Conservation (phyloP, 257 asterid species). For the Forsythia suspensa region DNA sequence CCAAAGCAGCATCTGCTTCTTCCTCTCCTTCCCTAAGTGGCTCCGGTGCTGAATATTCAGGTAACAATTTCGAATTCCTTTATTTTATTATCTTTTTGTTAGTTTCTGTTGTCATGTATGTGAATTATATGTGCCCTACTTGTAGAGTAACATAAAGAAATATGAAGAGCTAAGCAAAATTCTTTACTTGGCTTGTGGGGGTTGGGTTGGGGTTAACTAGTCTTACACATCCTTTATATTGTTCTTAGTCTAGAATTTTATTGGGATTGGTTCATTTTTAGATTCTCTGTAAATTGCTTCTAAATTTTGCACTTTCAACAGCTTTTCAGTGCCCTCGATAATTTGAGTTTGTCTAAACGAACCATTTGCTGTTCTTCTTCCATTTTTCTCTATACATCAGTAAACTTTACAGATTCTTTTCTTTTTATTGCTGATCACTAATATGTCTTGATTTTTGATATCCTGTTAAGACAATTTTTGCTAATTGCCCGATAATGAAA, state of each 20-base stretch:
- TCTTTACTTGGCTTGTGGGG: background rate
- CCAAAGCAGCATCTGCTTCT: conserved; percentile 50
- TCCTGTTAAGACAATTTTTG: background rate
- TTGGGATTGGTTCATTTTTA: background rate
- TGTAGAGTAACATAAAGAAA: background rate
- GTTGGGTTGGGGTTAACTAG: background rate
- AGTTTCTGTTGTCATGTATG: background rate
- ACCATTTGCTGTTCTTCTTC: background rate
- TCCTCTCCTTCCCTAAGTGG: conserved; percentile 45
- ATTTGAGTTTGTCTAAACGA: background rate
- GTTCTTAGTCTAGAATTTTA: background rate
- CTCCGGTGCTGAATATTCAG: conserved; percentile 52
- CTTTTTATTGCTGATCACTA: background rate
- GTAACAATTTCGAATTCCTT: conserved; percentile 24
- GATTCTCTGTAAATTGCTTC: background rate
- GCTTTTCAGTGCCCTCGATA: background rate
- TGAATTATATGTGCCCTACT: background rate
- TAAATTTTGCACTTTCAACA: background rate
- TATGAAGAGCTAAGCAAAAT: background rate
- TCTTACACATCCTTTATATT: background rate
- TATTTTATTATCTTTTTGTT: background rate
- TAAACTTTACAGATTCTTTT: background rate
- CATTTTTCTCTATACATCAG: background rate
- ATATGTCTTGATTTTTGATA: background rate
- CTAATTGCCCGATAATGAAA: background rate